Conservation (phyloP, 768 basidiomycete species). For the Lyophyllum atratum region DNA sequence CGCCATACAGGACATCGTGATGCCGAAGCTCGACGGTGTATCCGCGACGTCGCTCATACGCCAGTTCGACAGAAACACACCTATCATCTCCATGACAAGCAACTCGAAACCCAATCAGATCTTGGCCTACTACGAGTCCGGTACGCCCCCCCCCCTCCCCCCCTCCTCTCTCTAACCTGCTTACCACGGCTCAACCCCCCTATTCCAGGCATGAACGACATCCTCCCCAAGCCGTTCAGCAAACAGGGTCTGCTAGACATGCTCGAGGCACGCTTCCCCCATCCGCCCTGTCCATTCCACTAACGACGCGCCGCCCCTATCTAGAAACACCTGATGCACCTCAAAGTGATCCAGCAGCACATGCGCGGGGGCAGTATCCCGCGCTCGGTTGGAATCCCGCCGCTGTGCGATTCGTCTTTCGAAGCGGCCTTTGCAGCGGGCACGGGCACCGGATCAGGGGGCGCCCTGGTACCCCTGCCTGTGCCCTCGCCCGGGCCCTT, state of each 20-base stretch:
- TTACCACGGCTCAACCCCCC: neutral
- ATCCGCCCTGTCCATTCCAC: neutral
- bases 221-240: slow-evolving; percentile 96
- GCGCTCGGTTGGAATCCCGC: slow-evolving; percentile 67
- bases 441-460: too few relatives aligned
- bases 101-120: slow-evolving; percentile 93
- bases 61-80: slow-evolving; percentile 93
- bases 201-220: slow-evolving; percentile 91
- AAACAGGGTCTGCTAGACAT: slow-evolving; percentile 88
- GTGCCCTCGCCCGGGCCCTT: slow-evolving; percentile 1
- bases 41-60: slow-evolving; percentile 92
- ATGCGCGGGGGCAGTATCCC: slow-evolving; percentile 49
- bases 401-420: slow-evolving; percentile 54
- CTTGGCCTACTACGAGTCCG: slow-evolving; percentile 85
- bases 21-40: slow-evolving; percentile 87
- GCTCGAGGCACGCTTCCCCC: slow-evolving; percentile 68
- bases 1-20: slow-evolving; percentile 97
- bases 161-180: neutral
- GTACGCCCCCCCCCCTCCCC: slow-evolving; percentile 26
- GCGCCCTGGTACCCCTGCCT: slow-evolving; percentile 8
- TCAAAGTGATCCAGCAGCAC: slow-evolving; percentile 84
- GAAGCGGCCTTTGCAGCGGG: slow-evolving; percentile 50
- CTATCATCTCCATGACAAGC: slow-evolving; percentile 98
- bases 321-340: slow-evolving; percentile 56
- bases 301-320: neutral